Evolutionary conservation across 306 rosid species (phyloP).

Genomic region (Cucumis hystrix): DNA sequence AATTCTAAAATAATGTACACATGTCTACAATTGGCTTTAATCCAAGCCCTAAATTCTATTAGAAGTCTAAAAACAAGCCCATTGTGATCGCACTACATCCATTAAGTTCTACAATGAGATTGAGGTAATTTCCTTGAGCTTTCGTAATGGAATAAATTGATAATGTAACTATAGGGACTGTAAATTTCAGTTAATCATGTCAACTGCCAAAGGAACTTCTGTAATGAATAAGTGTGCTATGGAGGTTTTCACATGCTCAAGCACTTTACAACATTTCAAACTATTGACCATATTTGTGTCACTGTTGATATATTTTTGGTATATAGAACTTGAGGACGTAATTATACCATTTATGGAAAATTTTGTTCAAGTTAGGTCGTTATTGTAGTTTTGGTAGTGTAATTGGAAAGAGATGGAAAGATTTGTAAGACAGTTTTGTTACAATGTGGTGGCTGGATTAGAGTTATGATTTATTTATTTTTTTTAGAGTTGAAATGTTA

Average conservation of each 20-base stretch:
- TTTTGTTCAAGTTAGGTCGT: not conserved
- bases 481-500: not conserved
- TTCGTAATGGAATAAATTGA: not conserved
- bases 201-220: not conserved
- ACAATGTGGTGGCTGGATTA: not conserved
- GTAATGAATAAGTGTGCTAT: not conserved
- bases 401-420: not conserved
- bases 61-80: not conserved
- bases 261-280: not conserved
- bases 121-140: not conserved
- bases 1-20: not conserved
- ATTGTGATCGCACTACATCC: not conserved
- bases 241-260: not conserved
- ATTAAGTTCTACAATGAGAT: not conserved
- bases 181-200: not conserved
- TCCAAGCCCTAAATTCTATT: not conserved
- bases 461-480: not conserved
- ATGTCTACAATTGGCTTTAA: not conserved
- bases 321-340: too few species aligned
- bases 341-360: too few species aligned
- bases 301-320: not conserved
- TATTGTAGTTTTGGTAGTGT: not conserved
- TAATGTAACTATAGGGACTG: not conserved
- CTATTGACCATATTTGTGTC: not conserved
- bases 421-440: not conserved